A percentile compares a stretch with the other conserved stretches of the same genome.
Evolutionary conservation across 1,284 basidiomycete genomes (phyloP).

Genomic region (Neonothopanus nambi): DNA sequence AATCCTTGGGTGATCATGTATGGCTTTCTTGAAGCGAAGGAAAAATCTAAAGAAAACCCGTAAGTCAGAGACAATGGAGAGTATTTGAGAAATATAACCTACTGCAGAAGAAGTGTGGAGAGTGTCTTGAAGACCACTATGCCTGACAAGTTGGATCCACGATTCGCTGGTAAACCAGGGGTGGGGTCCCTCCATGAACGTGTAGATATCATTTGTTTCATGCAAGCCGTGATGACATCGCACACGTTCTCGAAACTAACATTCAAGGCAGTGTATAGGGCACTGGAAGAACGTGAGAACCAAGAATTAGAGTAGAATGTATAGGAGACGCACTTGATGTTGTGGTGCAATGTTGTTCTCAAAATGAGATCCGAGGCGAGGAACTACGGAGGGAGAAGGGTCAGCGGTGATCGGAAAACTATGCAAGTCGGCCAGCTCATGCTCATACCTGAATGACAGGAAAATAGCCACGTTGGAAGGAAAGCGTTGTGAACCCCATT

Average conservation of each 20-base stretch:
- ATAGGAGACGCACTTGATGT: conserved; percentile 50
- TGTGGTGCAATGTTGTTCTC: conserved; percentile 55
- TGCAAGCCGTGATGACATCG: conserved; percentile 41
- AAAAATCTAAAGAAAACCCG: conserved; percentile 43
- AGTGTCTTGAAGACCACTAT: conserved; percentile 49
- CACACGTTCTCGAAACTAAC: conserved; percentile 50
- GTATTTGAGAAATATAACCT: conserved; percentile 20
- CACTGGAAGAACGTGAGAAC: conserved; percentile 32
- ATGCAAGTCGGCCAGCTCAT: no score
- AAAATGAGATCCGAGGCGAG: conserved; percentile 63
- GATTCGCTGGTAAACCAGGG: not conserved
- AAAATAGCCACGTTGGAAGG: conserved; percentile 62
- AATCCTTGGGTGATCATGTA: conserved; percentile 48
- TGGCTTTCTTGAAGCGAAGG: conserved; percentile 58
- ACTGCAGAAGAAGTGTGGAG: conserved; percentile 55
- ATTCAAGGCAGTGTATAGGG: conserved; percentile 53
- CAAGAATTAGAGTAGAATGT: conserved; percentile 8
- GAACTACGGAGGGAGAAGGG: conserved; percentile 41
- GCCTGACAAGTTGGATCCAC: conserved; percentile 28
- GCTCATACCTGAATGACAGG: conserved; percentile 56
- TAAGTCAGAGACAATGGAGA: conserved; percentile 2
- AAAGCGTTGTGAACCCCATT: conserved; percentile 37
- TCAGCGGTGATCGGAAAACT: not conserved
- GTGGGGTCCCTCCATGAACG: conserved; percentile 43
- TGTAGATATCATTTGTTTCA: conserved; percentile 40